Conservation (phyloP, 176 grass and related monocot genomes). For the Triticum dicoccoides region DNA sequence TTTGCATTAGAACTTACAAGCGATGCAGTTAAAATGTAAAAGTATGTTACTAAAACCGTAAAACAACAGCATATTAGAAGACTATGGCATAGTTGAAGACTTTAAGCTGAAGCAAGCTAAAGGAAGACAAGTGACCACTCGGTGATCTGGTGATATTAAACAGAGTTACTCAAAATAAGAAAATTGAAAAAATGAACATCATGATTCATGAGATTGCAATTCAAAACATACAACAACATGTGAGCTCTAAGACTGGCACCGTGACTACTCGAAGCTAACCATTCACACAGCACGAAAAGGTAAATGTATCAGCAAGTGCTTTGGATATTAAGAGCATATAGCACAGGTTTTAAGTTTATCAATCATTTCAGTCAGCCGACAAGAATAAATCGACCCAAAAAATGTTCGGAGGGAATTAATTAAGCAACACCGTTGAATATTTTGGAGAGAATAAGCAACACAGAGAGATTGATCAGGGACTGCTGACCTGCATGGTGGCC, state of each 20-base stretch:
- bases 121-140: neutral
- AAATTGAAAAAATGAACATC: neutral
- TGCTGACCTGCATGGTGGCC: slow-evolving; percentile 6
- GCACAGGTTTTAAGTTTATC: neutral
- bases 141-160: neutral
- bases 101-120: neutral
- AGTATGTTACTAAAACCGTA: neutral
- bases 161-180: neutral
- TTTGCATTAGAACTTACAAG: slow-evolving; percentile 13
- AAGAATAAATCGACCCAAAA: neutral
- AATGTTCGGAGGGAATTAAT: neutral
- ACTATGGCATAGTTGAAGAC: neutral
- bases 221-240: neutral
- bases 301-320: neutral
- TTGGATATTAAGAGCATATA: neutral
- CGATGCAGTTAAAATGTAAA: neutral
- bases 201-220: neutral
- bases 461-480: neutral
- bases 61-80: neutral
- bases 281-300: neutral
- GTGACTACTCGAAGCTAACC: neutral
- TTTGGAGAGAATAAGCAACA: neutral
- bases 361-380: neutral
- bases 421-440: neutral
- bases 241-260: neutral